These are phyloP conservation scores for Galerina marginata DNA, from an alignment of 768 basidiomycete species.

Conservation along the genomic window DNA sequence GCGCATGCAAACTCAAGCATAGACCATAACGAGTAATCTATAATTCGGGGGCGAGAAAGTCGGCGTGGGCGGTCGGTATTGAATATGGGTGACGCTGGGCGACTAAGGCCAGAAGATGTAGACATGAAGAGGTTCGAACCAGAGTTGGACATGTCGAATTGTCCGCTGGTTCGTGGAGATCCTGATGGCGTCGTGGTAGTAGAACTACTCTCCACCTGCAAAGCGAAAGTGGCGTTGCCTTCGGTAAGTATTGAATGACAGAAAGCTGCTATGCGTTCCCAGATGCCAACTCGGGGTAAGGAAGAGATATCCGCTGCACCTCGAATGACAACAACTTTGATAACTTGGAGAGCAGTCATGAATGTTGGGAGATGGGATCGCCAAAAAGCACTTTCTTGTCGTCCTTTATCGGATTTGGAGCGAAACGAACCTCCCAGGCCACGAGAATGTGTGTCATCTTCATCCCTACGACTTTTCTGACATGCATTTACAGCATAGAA, in stretches of 20 bases:
- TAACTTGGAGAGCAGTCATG: slow-evolving; percentile 63
- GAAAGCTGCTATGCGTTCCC: slow-evolving; percentile 64
- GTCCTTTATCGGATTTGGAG: slow-evolving; percentile 43
- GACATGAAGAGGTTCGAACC: slow-evolving; percentile 24
- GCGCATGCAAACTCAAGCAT: slow-evolving; percentile 68
- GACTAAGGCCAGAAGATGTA: slow-evolving; percentile 33
- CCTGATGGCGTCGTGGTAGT: slow-evolving; percentile 55
- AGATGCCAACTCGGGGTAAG: slow-evolving; percentile 56
- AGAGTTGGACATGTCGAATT: slow-evolving; percentile 35
- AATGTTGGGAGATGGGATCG: slow-evolving; percentile 44
- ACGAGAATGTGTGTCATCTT: slow-evolving; percentile 22
- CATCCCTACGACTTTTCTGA: slow-evolving; percentile 37
- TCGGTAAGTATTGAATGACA: slow-evolving; percentile 56
- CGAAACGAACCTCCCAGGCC: slow-evolving; percentile 33
- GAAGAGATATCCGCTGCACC: slow-evolving; percentile 64
- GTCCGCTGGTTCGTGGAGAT: slow-evolving; percentile 54
- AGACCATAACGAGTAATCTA: slow-evolving; percentile 80
- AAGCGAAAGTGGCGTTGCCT: slow-evolving; percentile 67
- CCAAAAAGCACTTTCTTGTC: slow-evolving; percentile 28
- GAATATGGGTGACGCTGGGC: slow-evolving; percentile 25
- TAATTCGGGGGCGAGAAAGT: slow-evolving; percentile 52
- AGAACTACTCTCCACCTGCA: slow-evolving; percentile 47
- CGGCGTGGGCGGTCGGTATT: slow-evolving; percentile 18
- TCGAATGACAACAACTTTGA: slow-evolving; percentile 71
- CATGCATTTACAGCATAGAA: slow-evolving; percentile 63